Evolutionary conservation across 768 basidiomycete genomes (phyloP), one percentile per base, ranked within the genome.

Genomic region (Mycena vitilis): DNA sequence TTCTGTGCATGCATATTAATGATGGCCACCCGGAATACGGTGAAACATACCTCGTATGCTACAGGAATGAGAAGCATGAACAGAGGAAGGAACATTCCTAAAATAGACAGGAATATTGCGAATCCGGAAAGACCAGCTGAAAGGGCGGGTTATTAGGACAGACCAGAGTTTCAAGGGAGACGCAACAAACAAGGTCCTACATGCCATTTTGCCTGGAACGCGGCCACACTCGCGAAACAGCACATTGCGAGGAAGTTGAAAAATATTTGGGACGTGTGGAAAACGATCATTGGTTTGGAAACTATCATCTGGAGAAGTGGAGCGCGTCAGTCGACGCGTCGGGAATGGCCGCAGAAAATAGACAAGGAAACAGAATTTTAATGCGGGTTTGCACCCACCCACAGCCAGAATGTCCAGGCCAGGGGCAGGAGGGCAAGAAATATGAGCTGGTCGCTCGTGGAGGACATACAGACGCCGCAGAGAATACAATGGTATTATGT

Each of bases 221-320:
- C 82, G 0, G 96, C 96, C 5, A 95, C 93, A 73, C 92, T 91
- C 10, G 93, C 96, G 73, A 95, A 95, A 76, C 95, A 96, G 54
- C 91, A 92, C 89, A 97, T 92, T 15, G 94, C 89, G 53, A 98
- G 86, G 76, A 98, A 98, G 78, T 92, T 91, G 89, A 97, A 95
- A 85, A 98, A 96, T 61, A 89, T 86, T 82, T 97, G 93, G 4
- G 87, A 89, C 37, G 87, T 78, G 77, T 93, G 89, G 76, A 90
- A 89, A 63, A 94, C 84, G 75, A 95, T 92, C 68, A 89, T 84
- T 9, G 92, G 90, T 82, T 94, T 95, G 25, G 93, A 91, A 53
- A 95, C 88, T 73, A 95, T 95, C 92, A 95, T 93, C 94, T 95
- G 72, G 22, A 72, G 30, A 69, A 71, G 45, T 55, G 66, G 65